Evolutionary conservation across 139 green algal species (phyloP), one percentile per base, ranked within the genome.

Genomic region (Coelastrella sp.): DNA sequence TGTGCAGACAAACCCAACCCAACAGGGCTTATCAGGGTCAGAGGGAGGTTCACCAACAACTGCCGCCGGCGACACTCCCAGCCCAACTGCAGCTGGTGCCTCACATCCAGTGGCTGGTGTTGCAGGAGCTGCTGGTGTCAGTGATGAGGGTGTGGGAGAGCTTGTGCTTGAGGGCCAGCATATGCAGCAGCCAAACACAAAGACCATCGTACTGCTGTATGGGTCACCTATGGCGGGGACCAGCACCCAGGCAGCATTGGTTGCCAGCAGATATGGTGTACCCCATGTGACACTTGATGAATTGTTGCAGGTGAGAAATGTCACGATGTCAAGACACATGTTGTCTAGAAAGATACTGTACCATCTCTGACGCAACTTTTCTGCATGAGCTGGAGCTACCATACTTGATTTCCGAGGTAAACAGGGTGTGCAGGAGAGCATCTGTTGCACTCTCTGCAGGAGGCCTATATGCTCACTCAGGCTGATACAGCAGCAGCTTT

Each of bases 211-310:
- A 49, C 12, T 95, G 35, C 35, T 97, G 79, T 76, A 93, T 15
- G 95, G 94, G 0, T 65, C 90, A 0, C 81, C 90, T 8, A 27
- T 93, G 82, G 58, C 70, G 12, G 91, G 89, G 14, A 87, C 19
- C 20, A 74, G 73, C 65, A 93, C 83, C 20, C 95, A 97, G 87
- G 95, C 94, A 17, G 49, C 75, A 20, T n/a, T 93, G 83, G 82
- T 97, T 61, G 86, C 80, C 8, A 73, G 92, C 35, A 92, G 94
- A 12, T 97, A 97, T 84, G 85, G 78, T 56, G 57, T 96, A 60
- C 91, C 90, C 10, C 78, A 85, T 12, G 87, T 84, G 10, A 91
- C 80, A 4, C 60, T 97, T 25, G 92, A 96, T 73, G 85, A 92
- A 7, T 89, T 96, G 63, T 59, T 97, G 61, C 60, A 91, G 87